phyloP scores from a whole-genome alignment of 2,329 filamentous ascomycete genomes.

The Phoma sp. region DNA sequence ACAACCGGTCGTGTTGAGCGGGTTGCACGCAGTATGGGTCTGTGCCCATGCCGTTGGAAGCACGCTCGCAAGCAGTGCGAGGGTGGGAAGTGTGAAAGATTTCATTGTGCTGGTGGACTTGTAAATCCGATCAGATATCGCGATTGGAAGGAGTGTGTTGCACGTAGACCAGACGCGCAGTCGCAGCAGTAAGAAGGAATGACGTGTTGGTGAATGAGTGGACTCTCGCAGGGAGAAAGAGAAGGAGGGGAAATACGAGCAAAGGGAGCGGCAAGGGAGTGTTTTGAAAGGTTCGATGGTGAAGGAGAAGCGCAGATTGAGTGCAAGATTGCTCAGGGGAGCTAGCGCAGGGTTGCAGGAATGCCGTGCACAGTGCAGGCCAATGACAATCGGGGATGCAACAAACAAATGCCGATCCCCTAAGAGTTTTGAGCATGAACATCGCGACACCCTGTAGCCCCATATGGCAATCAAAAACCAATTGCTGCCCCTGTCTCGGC shows the following conservation, averaged over 20 bases:
- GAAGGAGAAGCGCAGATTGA: slow-evolving; percentile 36
- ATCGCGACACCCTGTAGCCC: slow-evolving; percentile 6
- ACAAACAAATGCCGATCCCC: slow-evolving; percentile 29
- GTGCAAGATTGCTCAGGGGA: slow-evolving; percentile 24
- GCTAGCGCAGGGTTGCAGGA: slow-evolving; percentile 22
- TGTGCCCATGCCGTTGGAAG: slow-evolving; percentile 67
- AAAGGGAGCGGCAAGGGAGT: slow-evolving; percentile 34
- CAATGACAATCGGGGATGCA: slow-evolving; percentile 15
- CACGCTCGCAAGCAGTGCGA: slow-evolving; percentile 46
- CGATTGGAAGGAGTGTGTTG: slow-evolving; percentile 39
- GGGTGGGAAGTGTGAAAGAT: slow-evolving; percentile 43
- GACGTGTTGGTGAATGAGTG: slow-evolving; percentile 36
- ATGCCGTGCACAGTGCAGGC: slow-evolving; percentile 18
- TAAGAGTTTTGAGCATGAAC: slow-evolving; percentile 5
- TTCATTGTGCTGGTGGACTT: slow-evolving; percentile 33
- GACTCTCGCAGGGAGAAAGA: slow-evolving; percentile 30
- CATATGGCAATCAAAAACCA: not conserved
- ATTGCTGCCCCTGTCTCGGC: slow-evolving; percentile 4
- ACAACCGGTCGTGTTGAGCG: slow-evolving; percentile 71
- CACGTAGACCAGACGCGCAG: slow-evolving; percentile 48
- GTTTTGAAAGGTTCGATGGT: slow-evolving; percentile 34
- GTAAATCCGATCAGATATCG: slow-evolving; percentile 2
- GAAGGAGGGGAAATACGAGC: slow-evolving; percentile 16
- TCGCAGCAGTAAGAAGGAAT: slow-evolving; percentile 27
- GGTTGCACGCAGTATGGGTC: slow-evolving; percentile 79